phyloP scores from a whole-genome alignment of 768 basidiomycete species.

The Lactifluus subvellereus region DNA sequence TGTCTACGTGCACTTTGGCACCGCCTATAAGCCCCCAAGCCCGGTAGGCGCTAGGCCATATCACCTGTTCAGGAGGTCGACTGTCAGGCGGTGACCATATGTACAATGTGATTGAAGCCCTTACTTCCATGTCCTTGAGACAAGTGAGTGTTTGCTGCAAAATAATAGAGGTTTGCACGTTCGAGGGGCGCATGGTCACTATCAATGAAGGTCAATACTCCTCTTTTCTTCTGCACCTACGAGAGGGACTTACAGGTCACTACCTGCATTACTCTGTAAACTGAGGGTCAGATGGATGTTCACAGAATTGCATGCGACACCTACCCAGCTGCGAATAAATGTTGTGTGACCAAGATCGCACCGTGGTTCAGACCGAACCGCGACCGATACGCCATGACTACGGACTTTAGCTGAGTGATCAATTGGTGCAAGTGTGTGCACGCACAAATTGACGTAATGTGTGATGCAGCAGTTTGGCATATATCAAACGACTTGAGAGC shows the following conservation, averaged over 20 bases:
- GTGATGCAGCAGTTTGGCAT: constrained; percentile 66
- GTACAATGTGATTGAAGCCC: constrained; percentile 37
- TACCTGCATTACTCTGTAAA: constrained; percentile 69
- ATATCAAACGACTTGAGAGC: constrained; percentile 69
- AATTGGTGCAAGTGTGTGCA: neutral
- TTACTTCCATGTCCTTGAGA: constrained; percentile 63
- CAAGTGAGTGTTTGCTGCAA: constrained; percentile 58
- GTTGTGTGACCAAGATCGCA: constrained; percentile 63
- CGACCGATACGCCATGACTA: constrained; percentile 56
- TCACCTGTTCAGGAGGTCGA: constrained; percentile 59
- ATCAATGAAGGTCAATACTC: constrained; percentile 3
- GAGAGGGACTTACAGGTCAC: constrained; percentile 49
- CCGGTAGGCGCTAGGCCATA: constrained; percentile 27
- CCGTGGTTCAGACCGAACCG: constrained; percentile 53
- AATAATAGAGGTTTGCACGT: constrained; percentile 61
- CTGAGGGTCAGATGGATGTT: constrained; percentile 17
- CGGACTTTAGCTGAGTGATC: neutral
- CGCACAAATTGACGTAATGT: constrained; percentile 61
- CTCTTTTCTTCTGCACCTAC: constrained; percentile 13
- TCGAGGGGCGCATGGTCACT: constrained; percentile 71
- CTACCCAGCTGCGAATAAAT: constrained; percentile 67
- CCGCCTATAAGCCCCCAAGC: constrained; percentile 24
- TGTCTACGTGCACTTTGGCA: constrained; percentile 24
- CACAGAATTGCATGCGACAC: constrained; percentile 27
- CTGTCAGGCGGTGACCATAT: constrained; percentile 43